phyloP scores from a whole-genome alignment of 768 basidiomycete species.

The Nevesoporus exiguus region DNA sequence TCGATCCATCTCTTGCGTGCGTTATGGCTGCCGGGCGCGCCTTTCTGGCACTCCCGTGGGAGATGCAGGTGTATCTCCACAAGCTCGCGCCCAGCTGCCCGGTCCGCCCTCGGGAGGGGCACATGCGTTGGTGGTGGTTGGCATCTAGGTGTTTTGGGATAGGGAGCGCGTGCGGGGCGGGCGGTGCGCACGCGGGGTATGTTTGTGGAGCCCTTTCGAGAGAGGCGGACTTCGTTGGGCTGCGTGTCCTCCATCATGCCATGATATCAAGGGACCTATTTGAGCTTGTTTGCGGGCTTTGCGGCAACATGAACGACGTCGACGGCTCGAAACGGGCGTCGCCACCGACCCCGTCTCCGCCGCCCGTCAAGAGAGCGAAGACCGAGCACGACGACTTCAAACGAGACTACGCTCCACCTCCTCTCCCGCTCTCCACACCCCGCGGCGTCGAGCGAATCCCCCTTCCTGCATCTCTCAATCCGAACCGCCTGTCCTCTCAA shows the following conservation, averaged over 20 bases:
- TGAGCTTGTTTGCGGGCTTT: constrained; percentile 23
- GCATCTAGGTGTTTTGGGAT: constrained; percentile 6
- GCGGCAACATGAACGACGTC: constrained; percentile 13
- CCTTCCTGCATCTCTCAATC: constrained; percentile 7
- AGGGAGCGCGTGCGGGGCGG: background rate
- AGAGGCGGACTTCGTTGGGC: constrained; percentile 37
- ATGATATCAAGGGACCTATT: constrained; percentile 2
- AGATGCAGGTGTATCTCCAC: constrained; percentile 1
- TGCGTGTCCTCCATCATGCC: constrained; percentile 35
- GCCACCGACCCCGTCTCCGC: constrained; percentile 2
- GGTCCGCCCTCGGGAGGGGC: too few species aligned
- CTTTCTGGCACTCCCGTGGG: constrained; percentile 15
- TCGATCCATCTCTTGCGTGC: constrained; percentile 13
- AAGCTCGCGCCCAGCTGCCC: background rate
- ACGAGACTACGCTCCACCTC: constrained; percentile 2
- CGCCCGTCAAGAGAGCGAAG: constrained; percentile 21
- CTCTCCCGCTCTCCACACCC: constrained; percentile 20
- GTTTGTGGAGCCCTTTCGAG: constrained; percentile 30
- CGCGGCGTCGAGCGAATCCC: constrained; percentile 31
- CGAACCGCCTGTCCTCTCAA: constrained; percentile 7
- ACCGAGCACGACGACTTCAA: constrained; percentile 11
- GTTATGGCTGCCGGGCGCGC: constrained; percentile 2
- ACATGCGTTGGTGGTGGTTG: background rate
- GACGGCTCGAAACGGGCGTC: constrained; percentile 15
- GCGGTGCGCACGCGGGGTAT: constrained; percentile 28